Evolutionary conservation across 2,329 filamentous ascomycete species (phyloP), one percentile per base, ranked within the genome.

Genomic region (Albophoma yamanashiensis): DNA sequence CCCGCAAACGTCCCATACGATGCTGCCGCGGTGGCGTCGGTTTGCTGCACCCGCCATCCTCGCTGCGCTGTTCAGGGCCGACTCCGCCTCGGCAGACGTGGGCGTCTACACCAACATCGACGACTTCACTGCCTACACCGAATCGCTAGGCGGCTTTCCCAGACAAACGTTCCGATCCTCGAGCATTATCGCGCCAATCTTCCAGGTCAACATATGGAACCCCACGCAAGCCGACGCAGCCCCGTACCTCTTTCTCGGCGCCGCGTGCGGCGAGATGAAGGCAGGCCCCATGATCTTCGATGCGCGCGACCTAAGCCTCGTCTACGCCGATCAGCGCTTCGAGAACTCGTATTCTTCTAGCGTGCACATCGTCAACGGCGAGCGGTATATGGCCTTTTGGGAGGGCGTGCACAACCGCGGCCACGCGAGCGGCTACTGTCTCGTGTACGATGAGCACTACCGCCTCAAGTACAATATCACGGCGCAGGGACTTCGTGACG

Each of bases 251-350:
- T 75, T 75, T 62, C 60, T 75, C 31, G 69, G 68, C 27, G 64
- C 64, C 50, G 64, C 61, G 47, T 71, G 64, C 52, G 63, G 60
- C 27, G 45, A 61, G 17, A 64, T 64, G 50, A 65, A 62, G 56
- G 65, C 67, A 15, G 71, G 69, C 14, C 73, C 73, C 25, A 69
- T 74, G 66, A 74, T 75, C 38, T 65, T 74, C 56, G 68, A 69
- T 57, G 66, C 67, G 27, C 64, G 65, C 31, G 73, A 75, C 56
- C 67, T 76, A 27, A 74, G 70, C 50, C 69, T 75, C 3, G 69
- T 76, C 2, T 75, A 75, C 60, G 72, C 72, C 59, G 69, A 75
- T 47, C 71, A 71, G 60, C 63, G 58, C n/a, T 73, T 68, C 57
- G 63, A 63, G 56, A 67, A 68, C 55, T 55, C 64, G 3, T 68